Conservation (phyloP, 2,329 filamentous ascomycete genomes). For the Fonsecaea multimorphosa region DNA sequence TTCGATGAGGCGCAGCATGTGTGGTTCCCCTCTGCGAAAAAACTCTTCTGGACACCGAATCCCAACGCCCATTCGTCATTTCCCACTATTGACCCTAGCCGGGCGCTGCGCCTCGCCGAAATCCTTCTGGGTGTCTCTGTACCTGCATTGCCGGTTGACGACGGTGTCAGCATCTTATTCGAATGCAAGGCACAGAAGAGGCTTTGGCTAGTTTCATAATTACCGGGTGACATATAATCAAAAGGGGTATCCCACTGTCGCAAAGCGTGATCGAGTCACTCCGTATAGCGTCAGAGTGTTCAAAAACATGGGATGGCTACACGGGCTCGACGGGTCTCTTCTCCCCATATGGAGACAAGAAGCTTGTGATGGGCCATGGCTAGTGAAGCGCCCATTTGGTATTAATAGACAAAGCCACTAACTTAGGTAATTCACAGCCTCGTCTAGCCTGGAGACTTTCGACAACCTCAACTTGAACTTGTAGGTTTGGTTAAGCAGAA, state of each 20-base stretch:
- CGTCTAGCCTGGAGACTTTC: background rate
- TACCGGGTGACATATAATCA: background rate
- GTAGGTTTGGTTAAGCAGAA: background rate
- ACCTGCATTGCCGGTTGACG: conserved; percentile 11
- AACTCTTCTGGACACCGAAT: background rate
- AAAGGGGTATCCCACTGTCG: background rate
- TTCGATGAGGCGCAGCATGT: conserved; percentile 14
- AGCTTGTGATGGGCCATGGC: background rate
- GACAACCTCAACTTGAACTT: too few species aligned
- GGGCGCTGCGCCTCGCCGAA: conserved; percentile 19
- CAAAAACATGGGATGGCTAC: background rate
- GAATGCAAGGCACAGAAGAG: conserved; percentile 7
- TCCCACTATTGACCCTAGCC: background rate
- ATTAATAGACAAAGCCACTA: conserved; percentile 18
- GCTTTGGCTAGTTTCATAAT: background rate
- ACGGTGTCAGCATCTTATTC: conserved; percentile 6
- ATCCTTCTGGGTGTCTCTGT: conserved; percentile 5
- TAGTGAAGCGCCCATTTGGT: background rate
- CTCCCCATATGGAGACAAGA: background rate
- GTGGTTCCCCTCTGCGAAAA: conserved; percentile 5
- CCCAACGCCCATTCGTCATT: background rate
- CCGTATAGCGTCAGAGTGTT: background rate
- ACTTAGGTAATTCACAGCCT: background rate
- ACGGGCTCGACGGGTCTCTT: background rate
- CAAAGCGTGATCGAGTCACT: background rate